phyloP scores from a whole-genome alignment of 495 filamentous ascomycete species.

The Xylaria nigripes region DNA sequence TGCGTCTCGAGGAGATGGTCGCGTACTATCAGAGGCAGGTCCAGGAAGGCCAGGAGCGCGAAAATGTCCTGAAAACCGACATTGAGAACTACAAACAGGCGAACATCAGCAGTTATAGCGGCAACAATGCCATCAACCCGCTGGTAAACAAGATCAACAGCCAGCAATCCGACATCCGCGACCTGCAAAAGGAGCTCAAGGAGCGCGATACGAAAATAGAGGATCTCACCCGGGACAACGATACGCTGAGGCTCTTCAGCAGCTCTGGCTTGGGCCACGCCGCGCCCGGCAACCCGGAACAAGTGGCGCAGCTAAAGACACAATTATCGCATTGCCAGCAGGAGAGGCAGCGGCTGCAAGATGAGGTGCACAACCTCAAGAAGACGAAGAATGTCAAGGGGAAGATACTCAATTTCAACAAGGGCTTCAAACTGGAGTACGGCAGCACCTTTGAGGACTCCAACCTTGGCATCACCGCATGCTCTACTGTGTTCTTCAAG shows the following conservation, averaged over 20 bases:
- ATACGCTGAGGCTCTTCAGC: constrained; percentile 3
- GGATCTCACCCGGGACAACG: background rate
- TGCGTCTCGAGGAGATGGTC: background rate
- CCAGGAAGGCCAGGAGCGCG: background rate
- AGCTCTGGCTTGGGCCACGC: background rate
- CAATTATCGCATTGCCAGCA: background rate
- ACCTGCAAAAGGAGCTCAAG: background rate
- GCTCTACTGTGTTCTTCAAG: background rate
- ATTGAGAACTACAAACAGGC: constrained; percentile 7
- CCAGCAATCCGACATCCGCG: background rate
- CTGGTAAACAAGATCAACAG: background rate
- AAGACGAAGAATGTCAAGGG: background rate
- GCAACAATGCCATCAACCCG: background rate
- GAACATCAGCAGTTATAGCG: background rate
- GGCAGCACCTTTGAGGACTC: constrained; percentile 4
- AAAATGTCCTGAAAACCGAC: background rate
- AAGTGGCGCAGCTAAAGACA: background rate
- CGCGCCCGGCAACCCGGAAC: background rate
- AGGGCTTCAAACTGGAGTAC: constrained; percentile 2
- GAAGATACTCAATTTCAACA: constrained; percentile 7
- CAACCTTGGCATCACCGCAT: background rate
- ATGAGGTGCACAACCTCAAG: constrained; percentile 4
- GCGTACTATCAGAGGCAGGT: background rate
- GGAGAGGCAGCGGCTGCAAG: constrained; percentile 1
- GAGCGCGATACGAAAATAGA: background rate